Evolutionary conservation across 2,329 filamentous ascomycete genomes (phyloP), one percentile per base, ranked within the genome.

Genomic region (Aspergillus nomiae): DNA sequence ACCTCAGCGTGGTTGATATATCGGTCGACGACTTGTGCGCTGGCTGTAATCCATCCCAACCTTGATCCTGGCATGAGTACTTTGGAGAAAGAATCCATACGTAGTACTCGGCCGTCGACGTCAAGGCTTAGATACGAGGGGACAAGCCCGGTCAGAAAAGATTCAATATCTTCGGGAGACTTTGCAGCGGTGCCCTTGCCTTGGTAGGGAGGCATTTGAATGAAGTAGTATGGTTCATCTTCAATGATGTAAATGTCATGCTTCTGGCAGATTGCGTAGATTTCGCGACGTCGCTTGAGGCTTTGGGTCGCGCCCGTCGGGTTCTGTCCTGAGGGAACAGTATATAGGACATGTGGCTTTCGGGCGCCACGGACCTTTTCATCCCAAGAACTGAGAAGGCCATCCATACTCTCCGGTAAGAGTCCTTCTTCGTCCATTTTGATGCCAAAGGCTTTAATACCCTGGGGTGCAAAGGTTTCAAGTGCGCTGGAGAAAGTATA

Each of bases 71-170:
- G 92, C 0, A 91, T 85, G 24, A 95, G 84, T 1, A 95, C 90
- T 79, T 96, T 96, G 71, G 90, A 93, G 77, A 95, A 92, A 1
- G 91, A 94, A 76, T 96, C 92, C 80, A 96, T 85, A 54, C 92
- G 89, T 82, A 96, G 83, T 36, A 96, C 92, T 59, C 92, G 89
- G 4, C 92, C 92, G 74, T 94, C 91, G 1, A 85, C 82, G 74
- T 96, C 92, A 72, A 96, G 84, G 76, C 86, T 89, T 14, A 95
- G 82, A 54, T 90, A 85, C 2, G 88, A 89, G 1, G 92, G 91
- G 11, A 90, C 82, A 5, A 94, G 51, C 6, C 21, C 32, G 5
- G 16, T 16, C 10, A 54, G 28, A 24, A 34, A 54, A 36, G 28
- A 34, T 24, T 34, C 51, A 36, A 54, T 36, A 24, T n/a, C 28